Base-by-base conservation (phyloP, 345 rosid species). In the Reutealis trisperma region DNA sequence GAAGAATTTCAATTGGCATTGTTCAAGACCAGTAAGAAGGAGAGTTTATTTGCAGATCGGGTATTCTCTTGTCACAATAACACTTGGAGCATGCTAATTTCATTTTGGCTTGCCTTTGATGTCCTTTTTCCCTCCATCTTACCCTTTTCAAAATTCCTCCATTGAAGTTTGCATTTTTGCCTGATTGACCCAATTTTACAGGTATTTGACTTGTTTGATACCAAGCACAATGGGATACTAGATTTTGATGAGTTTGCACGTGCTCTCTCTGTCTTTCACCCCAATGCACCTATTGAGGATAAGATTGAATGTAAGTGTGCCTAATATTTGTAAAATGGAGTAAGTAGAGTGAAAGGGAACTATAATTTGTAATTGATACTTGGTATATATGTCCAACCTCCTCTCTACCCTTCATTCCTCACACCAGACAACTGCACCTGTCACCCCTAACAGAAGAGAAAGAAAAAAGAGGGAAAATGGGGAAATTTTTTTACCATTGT, bases 171-270 rank as follows among this genome's bases (percentile, higher is more conserved):
- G 65, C 13, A 1, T 44, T 30, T 2, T 3, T n/a, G 32, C 45
- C 51, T 34, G 32, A 13, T 37, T 55, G 12, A 25, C 45, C 27
- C 52, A 32, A 30, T 62, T 54, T 54, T 62, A 44, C 30, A 80
- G 79, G 83, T 80, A n/a, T 80, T 80, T 80, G 83, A 80, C 58
- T 80, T 80, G 67, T 80, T 80, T 71, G 83, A 80, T 70, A 75
- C 75, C 18, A 80, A 80, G 59, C 78, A 80, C 70, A 80, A 80
- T 57, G 83, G 83, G 24, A 64, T 80, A 15, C 75, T 80, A 54
- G 83, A 55, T 70, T 80, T 80, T 63, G 83, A 75, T 42, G 83
- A 75, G 76, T 80, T 80, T 71, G 83, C 83, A 21, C 79, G 71
- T 10, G 79, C 83, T 32, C 78, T 80, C 60, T 80, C 79, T 2